phyloP scores from a whole-genome alignment of 768 basidiomycete genomes.

The Lentinula edodes region DNA sequence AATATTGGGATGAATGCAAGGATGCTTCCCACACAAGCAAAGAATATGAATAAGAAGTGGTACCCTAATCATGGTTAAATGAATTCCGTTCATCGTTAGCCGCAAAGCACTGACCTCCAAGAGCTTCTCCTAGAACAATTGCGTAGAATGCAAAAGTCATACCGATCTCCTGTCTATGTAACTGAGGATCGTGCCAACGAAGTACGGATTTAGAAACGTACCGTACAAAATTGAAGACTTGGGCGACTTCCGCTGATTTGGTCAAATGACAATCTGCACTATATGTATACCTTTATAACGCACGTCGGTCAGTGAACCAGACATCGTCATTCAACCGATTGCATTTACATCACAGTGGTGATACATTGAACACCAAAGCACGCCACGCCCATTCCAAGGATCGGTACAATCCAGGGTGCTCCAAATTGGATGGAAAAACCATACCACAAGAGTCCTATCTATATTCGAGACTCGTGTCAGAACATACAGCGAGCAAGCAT shows the following conservation, averaged over 20 bases:
- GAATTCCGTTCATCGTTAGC: neutral
- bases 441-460: slow-evolving; percentile 3
- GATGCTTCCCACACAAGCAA: slow-evolving; percentile 1
- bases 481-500: neutral
- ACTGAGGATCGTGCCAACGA: neutral
- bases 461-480: neutral
- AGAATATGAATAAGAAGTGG: neutral
- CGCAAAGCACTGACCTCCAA: neutral
- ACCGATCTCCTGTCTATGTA: neutral
- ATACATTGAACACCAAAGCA: slow-evolving; percentile 6
- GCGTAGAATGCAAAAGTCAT: slow-evolving; percentile 8
- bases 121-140: neutral
- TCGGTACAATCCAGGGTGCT: slow-evolving; percentile 5
- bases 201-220: neutral
- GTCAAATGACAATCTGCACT: neutral
- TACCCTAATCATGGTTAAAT: neutral
- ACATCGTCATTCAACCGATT: neutral
- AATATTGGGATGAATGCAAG: slow-evolving; percentile 3
- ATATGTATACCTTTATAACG: neutral
- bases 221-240: slow-evolving; percentile 5
- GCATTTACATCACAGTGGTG: slow-evolving; percentile 1
- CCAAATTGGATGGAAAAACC: slow-evolving; percentile 1
- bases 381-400: slow-evolving; percentile 1
- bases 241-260: slow-evolving; percentile 1
- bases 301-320: neutral